Evolutionary conservation across 2,329 filamentous ascomycete species (phyloP).

Genomic region (Penicillium sp.): DNA sequence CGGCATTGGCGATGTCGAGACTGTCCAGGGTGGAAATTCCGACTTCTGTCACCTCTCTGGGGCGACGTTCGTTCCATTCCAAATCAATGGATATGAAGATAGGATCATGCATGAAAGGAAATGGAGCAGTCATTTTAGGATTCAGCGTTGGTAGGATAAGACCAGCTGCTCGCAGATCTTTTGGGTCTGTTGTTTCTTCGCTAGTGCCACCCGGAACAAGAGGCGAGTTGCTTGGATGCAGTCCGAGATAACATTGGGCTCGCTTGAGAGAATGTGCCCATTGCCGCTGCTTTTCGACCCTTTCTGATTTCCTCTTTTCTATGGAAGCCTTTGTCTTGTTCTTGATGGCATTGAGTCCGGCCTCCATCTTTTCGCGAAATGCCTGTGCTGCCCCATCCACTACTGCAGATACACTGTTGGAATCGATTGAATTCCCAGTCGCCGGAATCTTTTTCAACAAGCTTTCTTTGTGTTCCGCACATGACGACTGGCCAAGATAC

Average conservation of each 20-base stretch:
- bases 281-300: constrained; percentile 47
- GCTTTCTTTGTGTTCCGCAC: constrained; percentile 38
- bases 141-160: constrained; percentile 37
- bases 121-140: constrained; percentile 43
- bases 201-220: constrained; percentile 20
- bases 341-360: constrained; percentile 48
- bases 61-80: constrained; percentile 70
- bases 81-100: constrained; percentile 78
- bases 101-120: constrained; percentile 50
- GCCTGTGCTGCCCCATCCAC: constrained; percentile 21
- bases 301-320: constrained; percentile 49
- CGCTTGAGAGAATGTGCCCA: constrained; percentile 58
- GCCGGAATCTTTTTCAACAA: constrained; percentile 33
- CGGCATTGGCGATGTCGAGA: constrained; percentile 48
- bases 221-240: constrained; percentile 46
- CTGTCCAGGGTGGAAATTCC: constrained; percentile 81
- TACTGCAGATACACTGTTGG: background rate
- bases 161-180: constrained; percentile 23
- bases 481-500: constrained; percentile 59
- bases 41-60: constrained; percentile 72
- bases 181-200: constrained; percentile 13
- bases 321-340: constrained; percentile 47
- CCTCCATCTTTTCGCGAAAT: constrained; percentile 55
- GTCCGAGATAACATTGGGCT: constrained; percentile 66
- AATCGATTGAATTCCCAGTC: background rate